Evolutionary conservation across 2,329 filamentous ascomycete genomes (phyloP), one percentile per base, ranked within the genome.

Genomic region (Colletotrichum tropicale): DNA sequence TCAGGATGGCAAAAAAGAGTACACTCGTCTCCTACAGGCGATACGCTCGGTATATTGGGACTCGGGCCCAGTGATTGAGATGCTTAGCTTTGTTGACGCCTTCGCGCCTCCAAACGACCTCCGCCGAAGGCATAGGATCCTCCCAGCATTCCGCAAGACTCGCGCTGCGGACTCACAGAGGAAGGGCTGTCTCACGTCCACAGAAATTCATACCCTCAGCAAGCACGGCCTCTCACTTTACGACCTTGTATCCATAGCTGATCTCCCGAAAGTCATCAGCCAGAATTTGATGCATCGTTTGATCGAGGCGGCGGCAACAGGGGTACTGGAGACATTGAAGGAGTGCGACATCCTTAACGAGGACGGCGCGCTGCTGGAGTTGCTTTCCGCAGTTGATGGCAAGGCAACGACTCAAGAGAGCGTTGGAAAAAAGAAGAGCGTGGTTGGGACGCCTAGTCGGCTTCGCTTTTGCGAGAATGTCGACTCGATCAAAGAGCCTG

Each of bases 31-130:
- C 6, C 60, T 76, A 4, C 64, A 68, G n/a, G 75, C 75, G 1
- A 38, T 76, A n/a, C 72, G 61, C 68, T 69, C 68, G 36, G 24
- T 77, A 9, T 24, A 56, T 21, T 77, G 75, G 75, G 43, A 58
- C 26, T 56, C 75, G 21, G 30, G 43, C 18, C 9, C 60, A 9
- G 52, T 76, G 24, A 62, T 56, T 30, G 73, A 72, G 55, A 72
- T 72, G 68, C 69, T 75, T 6, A 58, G n/a, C 48, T 26, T 71
- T 18, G 52, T 74, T 16, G 73, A 75, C 69, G 34, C 21, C 32
- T 21, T 30, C 43, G 28, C 9, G 13, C 15, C 32, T 34, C 8
- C 48, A n/a, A 36, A 62, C 28, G 43, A 34, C 21, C 30, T 21
- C 36, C 69, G 36, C 16, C 73, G 6, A n/a, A 34, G 56, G 38